Conservation (phyloP, 192 early-diverging fungal species). For the Kickxella alabastrina region DNA sequence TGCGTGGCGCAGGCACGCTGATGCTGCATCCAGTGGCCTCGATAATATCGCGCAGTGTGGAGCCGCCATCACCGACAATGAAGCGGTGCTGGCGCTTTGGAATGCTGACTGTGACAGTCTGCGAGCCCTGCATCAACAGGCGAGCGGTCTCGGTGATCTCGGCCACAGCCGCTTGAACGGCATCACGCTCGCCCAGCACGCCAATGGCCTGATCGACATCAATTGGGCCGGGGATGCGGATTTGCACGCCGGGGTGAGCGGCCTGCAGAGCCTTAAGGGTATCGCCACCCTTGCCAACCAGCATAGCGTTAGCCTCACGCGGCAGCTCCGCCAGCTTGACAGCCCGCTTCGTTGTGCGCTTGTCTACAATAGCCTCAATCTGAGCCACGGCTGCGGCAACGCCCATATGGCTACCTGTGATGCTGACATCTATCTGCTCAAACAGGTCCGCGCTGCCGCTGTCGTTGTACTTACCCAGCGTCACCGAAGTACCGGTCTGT, state of each 20-base stretch:
- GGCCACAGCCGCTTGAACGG: slow-evolving; percentile 62
- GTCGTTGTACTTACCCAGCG: slow-evolving; percentile 53
- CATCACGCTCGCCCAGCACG: slow-evolving; percentile 75
- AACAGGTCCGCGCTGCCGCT: slow-evolving; percentile 56
- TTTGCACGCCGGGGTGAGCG: slow-evolving; percentile 61
- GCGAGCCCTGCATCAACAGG: slow-evolving; percentile 62
- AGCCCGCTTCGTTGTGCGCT: slow-evolving; percentile 69
- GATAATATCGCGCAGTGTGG: slow-evolving; percentile 76
- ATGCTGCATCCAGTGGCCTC: slow-evolving; percentile 86
- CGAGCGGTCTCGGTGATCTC: slow-evolving; percentile 56
- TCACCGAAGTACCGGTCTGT: slow-evolving; percentile 71
- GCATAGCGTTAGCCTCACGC: slow-evolving; percentile 73
- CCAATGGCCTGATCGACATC: slow-evolving; percentile 54
- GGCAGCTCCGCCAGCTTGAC: slow-evolving; percentile 67
- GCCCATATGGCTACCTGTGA: slow-evolving; percentile 81
- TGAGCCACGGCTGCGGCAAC: slow-evolving; percentile 80
- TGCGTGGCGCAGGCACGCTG: slow-evolving; percentile 66
- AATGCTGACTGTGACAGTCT: slow-evolving; percentile 64
- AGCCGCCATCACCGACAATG: slow-evolving; percentile 77
- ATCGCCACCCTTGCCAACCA: slow-evolving; percentile 70
- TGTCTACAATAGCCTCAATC: slow-evolving; percentile 74
- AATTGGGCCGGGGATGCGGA: slow-evolving; percentile 70
- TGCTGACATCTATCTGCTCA: slow-evolving; percentile 57
- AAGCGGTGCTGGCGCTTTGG: slow-evolving; percentile 93
- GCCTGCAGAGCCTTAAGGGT: slow-evolving; percentile 56